Evolutionary conservation across 1,284 basidiomycete species (phyloP).

Genomic region (Leccinum fallax): DNA sequence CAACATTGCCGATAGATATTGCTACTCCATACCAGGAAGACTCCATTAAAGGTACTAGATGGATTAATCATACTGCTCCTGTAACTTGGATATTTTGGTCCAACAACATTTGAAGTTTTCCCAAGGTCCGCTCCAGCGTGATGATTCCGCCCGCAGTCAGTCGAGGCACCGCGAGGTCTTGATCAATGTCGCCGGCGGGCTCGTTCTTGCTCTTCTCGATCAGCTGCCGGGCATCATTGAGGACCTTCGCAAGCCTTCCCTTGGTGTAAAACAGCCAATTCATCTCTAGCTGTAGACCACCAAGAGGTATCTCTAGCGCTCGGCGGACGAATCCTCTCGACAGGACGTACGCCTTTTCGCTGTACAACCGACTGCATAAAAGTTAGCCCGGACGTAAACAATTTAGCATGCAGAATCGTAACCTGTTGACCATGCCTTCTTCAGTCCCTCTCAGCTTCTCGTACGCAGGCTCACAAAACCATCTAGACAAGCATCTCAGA

Average conservation of each 20-base stretch:
- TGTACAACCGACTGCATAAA: constrained; percentile 70
- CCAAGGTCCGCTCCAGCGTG: constrained; percentile 72
- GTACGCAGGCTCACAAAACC: constrained; percentile 91
- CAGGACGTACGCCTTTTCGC: constrained; percentile 90
- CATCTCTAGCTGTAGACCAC: constrained; percentile 75
- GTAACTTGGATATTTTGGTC: constrained; percentile 20
- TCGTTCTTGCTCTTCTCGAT: constrained; percentile 65
- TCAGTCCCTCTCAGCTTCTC: constrained; percentile 89
- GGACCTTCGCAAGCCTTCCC: constrained; percentile 67
- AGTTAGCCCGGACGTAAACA: constrained; percentile 5
- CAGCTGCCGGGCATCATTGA: constrained; percentile 62
- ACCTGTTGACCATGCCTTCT: constrained; percentile 86
- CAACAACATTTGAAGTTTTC: constrained; percentile 48
- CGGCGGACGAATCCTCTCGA: constrained; percentile 87
- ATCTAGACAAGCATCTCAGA: constrained; percentile 45
- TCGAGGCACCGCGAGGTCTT: constrained; percentile 71
- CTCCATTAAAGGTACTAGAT: constrained; percentile 15
- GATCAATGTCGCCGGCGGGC: constrained; percentile 42
- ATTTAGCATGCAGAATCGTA: constrained; percentile 4
- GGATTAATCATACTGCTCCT: constrained; percentile 18
- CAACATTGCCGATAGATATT: constrained; percentile 33
- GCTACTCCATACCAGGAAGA: constrained; percentile 23
- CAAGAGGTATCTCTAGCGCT: constrained; percentile 77
- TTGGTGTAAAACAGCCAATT: constrained; percentile 72
- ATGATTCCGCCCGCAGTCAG: constrained; percentile 83